Evolutionary conservation across 2,329 filamentous ascomycete genomes (phyloP).

Genomic region (Zasmidium cellare): DNA sequence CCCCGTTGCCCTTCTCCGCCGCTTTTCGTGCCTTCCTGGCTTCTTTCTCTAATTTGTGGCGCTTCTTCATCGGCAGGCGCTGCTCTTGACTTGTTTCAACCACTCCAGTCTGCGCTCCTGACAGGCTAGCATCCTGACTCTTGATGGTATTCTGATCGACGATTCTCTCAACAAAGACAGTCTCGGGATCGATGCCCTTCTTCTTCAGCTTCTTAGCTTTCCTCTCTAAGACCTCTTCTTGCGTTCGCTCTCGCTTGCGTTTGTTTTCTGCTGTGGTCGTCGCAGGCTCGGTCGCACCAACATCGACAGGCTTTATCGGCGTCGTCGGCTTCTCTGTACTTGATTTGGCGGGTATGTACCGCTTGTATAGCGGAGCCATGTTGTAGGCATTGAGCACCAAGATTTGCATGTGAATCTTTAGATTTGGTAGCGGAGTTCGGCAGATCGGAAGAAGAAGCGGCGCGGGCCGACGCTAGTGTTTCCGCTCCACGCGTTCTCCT

Average conservation of each 20-base stretch:
- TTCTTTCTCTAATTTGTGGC: conserved; percentile 37
- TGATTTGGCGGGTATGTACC: conserved; percentile 46
- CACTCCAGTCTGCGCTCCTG: too few relatives aligned
- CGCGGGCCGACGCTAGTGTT: background rate
- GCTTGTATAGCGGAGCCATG: conserved; percentile 47
- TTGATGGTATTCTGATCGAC: background rate
- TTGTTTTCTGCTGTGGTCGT: conserved; percentile 24
- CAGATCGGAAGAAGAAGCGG: conserved; percentile 1
- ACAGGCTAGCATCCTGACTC: background rate
- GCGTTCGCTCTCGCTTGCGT: conserved; percentile 34
- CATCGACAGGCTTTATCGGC: background rate
- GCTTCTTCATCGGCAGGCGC: conserved; percentile 23
- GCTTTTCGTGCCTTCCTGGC: conserved; percentile 31
- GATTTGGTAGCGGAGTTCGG: conserved; percentile 5
- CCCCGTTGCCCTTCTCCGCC: conserved; percentile 17
- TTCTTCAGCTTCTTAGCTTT: conserved; percentile 35
- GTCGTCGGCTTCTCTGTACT: conserved; percentile 1
- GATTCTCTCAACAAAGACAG: conserved; percentile 1
- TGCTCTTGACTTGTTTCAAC: too few relatives aligned
- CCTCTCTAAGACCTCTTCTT: conserved; percentile 31
- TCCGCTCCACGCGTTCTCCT: background rate
- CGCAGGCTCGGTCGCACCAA: background rate
- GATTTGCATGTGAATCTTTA: conserved; percentile 2
- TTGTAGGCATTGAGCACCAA: background rate
- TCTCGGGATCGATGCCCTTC: conserved; percentile 25